Base-by-base conservation (phyloP, 768 basidiomycete genomes). In the Cytidiella melzeri region DNA sequence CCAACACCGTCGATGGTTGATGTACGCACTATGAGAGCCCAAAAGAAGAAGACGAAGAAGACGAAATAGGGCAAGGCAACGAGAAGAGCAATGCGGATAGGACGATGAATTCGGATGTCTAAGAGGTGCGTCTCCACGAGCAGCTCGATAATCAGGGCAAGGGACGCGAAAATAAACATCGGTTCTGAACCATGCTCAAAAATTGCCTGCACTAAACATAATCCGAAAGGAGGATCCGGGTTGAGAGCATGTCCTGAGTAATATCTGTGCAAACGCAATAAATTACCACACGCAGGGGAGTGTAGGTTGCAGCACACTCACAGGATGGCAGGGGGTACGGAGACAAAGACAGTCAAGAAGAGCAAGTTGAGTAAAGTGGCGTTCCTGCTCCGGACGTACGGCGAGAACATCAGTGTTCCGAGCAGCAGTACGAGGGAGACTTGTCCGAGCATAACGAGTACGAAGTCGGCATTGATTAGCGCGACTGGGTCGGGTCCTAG, bases 141-240 rank as follows among this genome's bases (percentile, higher is more conserved):
- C 25, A 55, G 23, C 23, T 57, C 55, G 11, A 57, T 15, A 7
- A 57, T 48, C 34, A 57, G 38, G n/a, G 52, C 44, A 41, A 56
- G 41, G 23, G 58, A 53, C 2, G 49, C 52, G 7, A 53, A 30
- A 5, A 46, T 40, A 27, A 55, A 54, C 53, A 55, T 55, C 2
- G 53, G 28, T 21, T 55, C 49, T 20, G 50, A 28, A 18, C 53
- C 53, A 21, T 51, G 26, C 28, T 51, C 51, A 21, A 55, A 41
- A 9, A 55, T 26, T 10, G 53, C 53, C 38, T 51, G 49, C 7
- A 34, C 25, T 4, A 47, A n/a, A 34, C 53, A 55, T 12, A 51
- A 34, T 15, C 30, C 41, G 10, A 39, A 38, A 7, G 53, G 53
- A 2, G 56, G 56, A 9, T 38, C 13, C 3, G 48, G 54, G 12